Evolutionary conservation across 306 rosid species (phyloP), one percentile per base, ranked within the genome.

Genomic region (Phaseolus lunatus): DNA sequence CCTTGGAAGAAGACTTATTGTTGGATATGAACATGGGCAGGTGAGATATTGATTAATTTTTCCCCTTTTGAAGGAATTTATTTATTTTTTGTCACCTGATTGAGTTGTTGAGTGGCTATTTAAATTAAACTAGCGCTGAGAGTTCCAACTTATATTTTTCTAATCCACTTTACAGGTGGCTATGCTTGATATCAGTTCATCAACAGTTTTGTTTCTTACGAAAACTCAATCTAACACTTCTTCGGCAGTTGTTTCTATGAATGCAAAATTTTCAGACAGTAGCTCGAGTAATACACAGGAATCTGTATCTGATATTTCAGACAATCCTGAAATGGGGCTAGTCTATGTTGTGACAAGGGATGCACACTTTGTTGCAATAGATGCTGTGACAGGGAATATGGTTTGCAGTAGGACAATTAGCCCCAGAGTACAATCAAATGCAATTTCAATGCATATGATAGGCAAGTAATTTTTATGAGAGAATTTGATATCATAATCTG

Each of bases 1-100:
- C 68, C 78, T 47, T 75, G 96, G 97, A 82, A 80, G 78, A 64
- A 81, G 80, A 81, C 94, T 94, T 76, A 82, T 82, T 15, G 87
- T 91, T 50, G 96, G 96, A 70, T 91, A 87, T 87, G 91, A 90
- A 73, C 61, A 88, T 83, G 98, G 98, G 70, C 86, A 70, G 91
- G 98, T 94, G 78, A 82, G 86, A 33, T 85, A 66, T 78, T 61
- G 62, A 50, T 69, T 41, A 53, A 52, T 47, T 37, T 44, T 19
- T 59, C 69, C 66, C 27, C 62, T 70, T 69, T 58, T 43, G 47
- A 58, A 63, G 50, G 53, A 29, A 65, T 52, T 70, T 58, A 22
- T 67, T 73, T 57, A 29, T 61, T 63, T 20, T 44, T 50, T 50
- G 48, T 19, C 50, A 35, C 50, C 37, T 65, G 49, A 19, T 80